These are phyloP conservation scores for Hyaloscypha hepaticicola DNA, from an alignment of 495 filamentous ascomycete genomes.

Conservation along the genomic window DNA sequence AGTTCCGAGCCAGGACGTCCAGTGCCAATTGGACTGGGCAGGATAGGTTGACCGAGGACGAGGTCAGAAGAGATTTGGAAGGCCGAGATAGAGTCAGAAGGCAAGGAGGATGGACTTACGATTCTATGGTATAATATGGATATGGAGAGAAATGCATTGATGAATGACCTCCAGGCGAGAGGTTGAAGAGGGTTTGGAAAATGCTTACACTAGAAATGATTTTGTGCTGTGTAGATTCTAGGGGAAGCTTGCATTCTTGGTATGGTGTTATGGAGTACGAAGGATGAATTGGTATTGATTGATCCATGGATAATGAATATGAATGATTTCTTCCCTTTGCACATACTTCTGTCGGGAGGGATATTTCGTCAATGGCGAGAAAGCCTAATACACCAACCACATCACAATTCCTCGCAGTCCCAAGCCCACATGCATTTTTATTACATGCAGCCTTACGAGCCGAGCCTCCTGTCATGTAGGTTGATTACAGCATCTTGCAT, in stretches of 20 bases:
- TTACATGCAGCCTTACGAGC: neutral
- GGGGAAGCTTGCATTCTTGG: constrained; percentile 2
- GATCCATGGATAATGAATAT: constrained; percentile 2
- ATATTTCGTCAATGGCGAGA: too few relatives aligned
- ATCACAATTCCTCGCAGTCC: too few relatives aligned
- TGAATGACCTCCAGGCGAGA: neutral
- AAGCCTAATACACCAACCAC: too few relatives aligned
- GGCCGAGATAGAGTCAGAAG: constrained; percentile 76
- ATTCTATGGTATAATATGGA: constrained; percentile 26
- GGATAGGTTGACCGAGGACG: constrained; percentile 89
- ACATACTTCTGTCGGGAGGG: too few relatives aligned
- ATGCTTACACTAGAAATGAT: neutral
- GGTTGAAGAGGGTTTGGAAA: constrained; percentile 4
- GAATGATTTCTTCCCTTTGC: neutral
- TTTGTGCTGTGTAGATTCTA: neutral
- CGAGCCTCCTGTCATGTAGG: neutral
- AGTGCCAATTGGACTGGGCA: constrained; percentile 89
- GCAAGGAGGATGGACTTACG: constrained; percentile 85
- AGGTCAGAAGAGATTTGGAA: constrained; percentile 74
- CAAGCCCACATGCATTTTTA: neutral
- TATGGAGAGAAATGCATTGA: neutral
- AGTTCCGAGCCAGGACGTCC: constrained; percentile 83
- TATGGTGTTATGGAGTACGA: constrained; percentile 8
- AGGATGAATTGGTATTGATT: constrained; percentile 14
- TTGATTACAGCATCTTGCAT: neutral